Evolutionary conservation across 2,329 filamentous ascomycete genomes (phyloP), one percentile per base, ranked within the genome.

Genomic region (Phyllosticta citribraziliensis): DNA sequence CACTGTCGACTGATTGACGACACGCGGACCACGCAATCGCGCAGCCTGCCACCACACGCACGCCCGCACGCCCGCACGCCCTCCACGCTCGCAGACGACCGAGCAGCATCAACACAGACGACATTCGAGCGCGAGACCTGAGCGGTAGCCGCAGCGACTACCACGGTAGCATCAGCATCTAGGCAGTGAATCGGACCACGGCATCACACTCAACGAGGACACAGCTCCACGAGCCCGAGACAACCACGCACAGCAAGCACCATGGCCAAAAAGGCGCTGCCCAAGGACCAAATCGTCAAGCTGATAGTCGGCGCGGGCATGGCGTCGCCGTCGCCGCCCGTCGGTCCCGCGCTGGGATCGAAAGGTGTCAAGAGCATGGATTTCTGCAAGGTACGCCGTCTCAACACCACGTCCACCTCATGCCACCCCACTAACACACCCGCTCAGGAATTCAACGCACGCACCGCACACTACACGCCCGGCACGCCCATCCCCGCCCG

Each of bases 321-420:
- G 76, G 94, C 94, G 63, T 93, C 87, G 70, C 94, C 94, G 30
- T 95, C 91, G 77, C 94, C 94, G 35, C 94, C 94, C 4, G 92
- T 99, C 70, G 94, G 94, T 80, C 94, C 94, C 62, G 94, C 94
- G 59, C 83, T 99, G 66, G 94, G 94, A 78, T 93, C 88, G 75
- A 97, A 97, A 80, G 94, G 94, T 81, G 89, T 99, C 65, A 99
- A 99, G 81, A 95, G 89, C 62, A 99, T 99, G 88, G 94, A 99
- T 78, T 99, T 97, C 75, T 97, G 94, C 85, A 97, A 97, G 83
- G 93, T 96, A 74, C 62, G 72, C 59, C 1, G 40, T 20, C 33
- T 56, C 25, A 10, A 12, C 12, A 12, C 25, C 25, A 27, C 25
- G 25, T 27, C 25, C 25, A 27, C 25, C 25, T 27, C 25, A 6